Evolutionary conservation across 257 asterid genomes (phyloP).

Genomic region (Voacanga thouarsii): DNA sequence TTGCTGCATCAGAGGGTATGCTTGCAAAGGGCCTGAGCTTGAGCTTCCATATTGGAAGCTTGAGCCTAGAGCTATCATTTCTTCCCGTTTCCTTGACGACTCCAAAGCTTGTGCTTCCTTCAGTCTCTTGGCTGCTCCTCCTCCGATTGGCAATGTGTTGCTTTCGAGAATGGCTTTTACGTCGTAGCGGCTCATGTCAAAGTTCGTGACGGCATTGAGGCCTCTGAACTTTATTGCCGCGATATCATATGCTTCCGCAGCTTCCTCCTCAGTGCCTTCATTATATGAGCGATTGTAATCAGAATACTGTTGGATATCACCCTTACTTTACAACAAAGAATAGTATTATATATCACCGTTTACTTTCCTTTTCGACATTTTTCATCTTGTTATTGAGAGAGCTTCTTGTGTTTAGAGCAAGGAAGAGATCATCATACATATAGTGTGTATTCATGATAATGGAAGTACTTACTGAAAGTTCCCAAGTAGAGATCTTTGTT

Average conservation of each 20-base stretch:
- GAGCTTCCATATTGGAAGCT: slow-evolving; percentile 47
- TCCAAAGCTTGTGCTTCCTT: slow-evolving; percentile 83
- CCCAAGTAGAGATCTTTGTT: slow-evolving; percentile 93
- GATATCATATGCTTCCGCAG: slow-evolving; percentile 91
- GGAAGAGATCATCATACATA: not conserved
- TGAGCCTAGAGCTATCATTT: slow-evolving; percentile 52
- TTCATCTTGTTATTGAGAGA: too few relatives aligned
- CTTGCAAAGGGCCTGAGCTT: slow-evolving; percentile 30
- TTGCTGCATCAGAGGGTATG: slow-evolving; percentile 47
- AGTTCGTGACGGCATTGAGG: slow-evolving; percentile 77
- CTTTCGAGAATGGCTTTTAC: slow-evolving; percentile 84
- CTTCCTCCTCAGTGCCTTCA: slow-evolving; percentile 90
- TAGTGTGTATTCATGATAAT: not conserved
- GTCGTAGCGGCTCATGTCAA: slow-evolving; percentile 89
- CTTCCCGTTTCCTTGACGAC: slow-evolving; percentile 62
- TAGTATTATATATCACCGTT: too few relatives aligned
- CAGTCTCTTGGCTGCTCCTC: slow-evolving; percentile 81
- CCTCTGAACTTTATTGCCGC: slow-evolving; percentile 92
- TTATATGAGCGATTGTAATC: too few relatives aligned
- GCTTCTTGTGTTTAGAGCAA: too few relatives aligned
- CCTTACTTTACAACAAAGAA: too few relatives aligned
- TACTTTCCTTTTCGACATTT: too few relatives aligned
- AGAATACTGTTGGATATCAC: too few relatives aligned
- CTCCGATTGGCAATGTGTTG: slow-evolving; percentile 78
- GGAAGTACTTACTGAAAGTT: slow-evolving; percentile 61